Conservation (phyloP, 306 rosid genomes). For the Gleditsia sinensis region DNA sequence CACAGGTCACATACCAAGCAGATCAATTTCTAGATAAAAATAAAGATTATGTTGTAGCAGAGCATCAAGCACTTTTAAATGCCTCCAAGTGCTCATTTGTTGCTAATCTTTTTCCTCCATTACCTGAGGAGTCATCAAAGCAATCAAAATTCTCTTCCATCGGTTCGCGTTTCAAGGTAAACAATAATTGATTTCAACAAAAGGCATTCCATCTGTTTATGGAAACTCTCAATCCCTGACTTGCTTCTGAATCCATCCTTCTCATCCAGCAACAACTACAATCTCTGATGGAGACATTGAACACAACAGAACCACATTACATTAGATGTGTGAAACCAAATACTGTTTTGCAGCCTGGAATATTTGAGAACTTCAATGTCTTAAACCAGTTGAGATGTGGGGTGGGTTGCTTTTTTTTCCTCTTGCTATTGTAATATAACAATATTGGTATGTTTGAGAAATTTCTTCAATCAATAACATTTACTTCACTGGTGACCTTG, state of each 20-base stretch:
- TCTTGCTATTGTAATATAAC: conserved; percentile 4
- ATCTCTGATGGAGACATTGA: conserved; percentile 84
- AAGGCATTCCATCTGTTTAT: conserved; percentile 22
- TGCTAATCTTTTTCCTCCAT: conserved; percentile 78
- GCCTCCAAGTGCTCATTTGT: conserved; percentile 75
- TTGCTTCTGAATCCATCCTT: conserved; percentile 36
- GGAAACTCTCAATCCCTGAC: conserved; percentile 23
- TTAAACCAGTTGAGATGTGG: conserved; percentile 88
- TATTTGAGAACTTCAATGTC: conserved; percentile 82
- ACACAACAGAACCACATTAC: conserved; percentile 88
- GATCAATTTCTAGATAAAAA: conserved; percentile 85
- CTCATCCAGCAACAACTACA: conserved; percentile 81
- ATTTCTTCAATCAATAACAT: background rate
- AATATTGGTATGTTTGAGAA: conserved; percentile 3
- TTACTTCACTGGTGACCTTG: conserved; percentile 18
- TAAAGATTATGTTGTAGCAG: conserved; percentile 89
- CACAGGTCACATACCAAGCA: conserved; percentile 82
- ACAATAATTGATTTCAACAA: background rate
- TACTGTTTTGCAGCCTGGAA: conserved; percentile 84
- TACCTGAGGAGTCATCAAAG: conserved; percentile 80
- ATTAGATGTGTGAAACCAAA: conserved; percentile 94
- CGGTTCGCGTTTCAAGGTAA: conserved; percentile 82
- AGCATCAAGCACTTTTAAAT: conserved; percentile 76
- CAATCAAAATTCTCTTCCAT: conserved; percentile 88
- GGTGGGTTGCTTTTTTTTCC: conserved; percentile 47